These are phyloP conservation scores for Lactifluus subvellereus DNA, from an alignment of 768 basidiomycete genomes.

Conservation along the genomic window DNA sequence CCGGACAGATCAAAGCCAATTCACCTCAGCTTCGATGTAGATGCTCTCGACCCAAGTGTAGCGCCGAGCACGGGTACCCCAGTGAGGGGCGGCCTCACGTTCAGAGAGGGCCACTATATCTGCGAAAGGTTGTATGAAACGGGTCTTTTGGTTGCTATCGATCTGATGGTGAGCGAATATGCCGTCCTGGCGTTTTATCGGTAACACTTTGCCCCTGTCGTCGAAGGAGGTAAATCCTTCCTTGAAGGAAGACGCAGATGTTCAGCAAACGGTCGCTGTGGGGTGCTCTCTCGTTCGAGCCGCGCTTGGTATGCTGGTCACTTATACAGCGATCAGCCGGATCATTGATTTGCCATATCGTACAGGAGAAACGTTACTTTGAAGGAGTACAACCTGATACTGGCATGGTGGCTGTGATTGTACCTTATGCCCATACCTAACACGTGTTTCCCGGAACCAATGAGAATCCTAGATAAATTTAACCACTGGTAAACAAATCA, in stretches of 20 bases:
- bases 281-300: conserved; percentile 82
- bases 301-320: conserved; percentile 59
- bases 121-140: conserved; percentile 92
- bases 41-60: conserved; percentile 88
- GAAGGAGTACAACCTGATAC: neutral
- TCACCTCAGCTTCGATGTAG: conserved; percentile 95
- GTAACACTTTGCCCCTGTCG: conserved; percentile 6
- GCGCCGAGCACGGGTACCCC: conserved; percentile 96
- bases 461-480: conserved; percentile 5
- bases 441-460: neutral
- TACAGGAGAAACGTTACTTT: conserved; percentile 29
- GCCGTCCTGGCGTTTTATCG: conserved; percentile 1
- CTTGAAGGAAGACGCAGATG: conserved; percentile 66
- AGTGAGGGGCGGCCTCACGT: conserved; percentile 91
- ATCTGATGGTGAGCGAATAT: conserved; percentile 71
- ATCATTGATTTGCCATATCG: neutral
- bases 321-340: neutral
- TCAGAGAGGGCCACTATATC: conserved; percentile 98
- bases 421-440: neutral
- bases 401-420: neutral
- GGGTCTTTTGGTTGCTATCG: conserved; percentile 83
- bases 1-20: conserved; percentile 78
- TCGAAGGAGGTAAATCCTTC: conserved; percentile 94
- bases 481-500: neutral
- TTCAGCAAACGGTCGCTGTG: conserved; percentile 82